Conservation (phyloP, 352 stramenopile genomes). For the Thalassiosira allenii region DNA sequence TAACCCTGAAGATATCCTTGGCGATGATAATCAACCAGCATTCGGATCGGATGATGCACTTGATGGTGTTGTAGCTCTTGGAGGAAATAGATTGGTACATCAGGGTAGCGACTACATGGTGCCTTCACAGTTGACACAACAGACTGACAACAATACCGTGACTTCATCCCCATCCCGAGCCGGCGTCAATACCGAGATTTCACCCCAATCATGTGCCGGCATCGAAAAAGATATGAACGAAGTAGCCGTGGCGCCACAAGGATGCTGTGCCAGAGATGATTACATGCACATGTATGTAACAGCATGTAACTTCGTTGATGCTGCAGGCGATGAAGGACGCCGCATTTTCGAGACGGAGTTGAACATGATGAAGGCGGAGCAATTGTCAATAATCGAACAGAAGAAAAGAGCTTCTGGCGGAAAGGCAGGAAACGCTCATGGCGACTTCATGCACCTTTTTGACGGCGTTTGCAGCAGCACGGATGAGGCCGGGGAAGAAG, state of each 20-base stretch:
- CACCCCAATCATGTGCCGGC: background rate
- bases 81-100: background rate
- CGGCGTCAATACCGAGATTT: too few species aligned
- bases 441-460: too few species aligned
- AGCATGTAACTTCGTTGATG: background rate
- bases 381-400: background rate
- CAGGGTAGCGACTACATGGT: constrained; percentile 9
- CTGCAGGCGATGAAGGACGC: background rate
- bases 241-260: background rate
- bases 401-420: background rate
- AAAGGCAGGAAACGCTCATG: constrained; percentile 8
- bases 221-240: background rate
- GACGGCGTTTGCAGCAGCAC: too few species aligned
- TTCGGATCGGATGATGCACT: background rate
- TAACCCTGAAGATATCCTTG: constrained; percentile 7
- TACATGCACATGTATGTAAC: background rate
- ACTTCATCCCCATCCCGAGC: too few species aligned
- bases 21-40: background rate
- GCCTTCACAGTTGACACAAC: background rate
- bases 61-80: background rate
- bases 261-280: background rate
- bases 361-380: background rate
- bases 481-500: constrained; percentile 3
- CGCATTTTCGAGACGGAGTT: background rate
- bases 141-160: too few species aligned